Base-by-base conservation (phyloP, 495 filamentous ascomycete genomes). In the Lineolata rhizophorae region DNA sequence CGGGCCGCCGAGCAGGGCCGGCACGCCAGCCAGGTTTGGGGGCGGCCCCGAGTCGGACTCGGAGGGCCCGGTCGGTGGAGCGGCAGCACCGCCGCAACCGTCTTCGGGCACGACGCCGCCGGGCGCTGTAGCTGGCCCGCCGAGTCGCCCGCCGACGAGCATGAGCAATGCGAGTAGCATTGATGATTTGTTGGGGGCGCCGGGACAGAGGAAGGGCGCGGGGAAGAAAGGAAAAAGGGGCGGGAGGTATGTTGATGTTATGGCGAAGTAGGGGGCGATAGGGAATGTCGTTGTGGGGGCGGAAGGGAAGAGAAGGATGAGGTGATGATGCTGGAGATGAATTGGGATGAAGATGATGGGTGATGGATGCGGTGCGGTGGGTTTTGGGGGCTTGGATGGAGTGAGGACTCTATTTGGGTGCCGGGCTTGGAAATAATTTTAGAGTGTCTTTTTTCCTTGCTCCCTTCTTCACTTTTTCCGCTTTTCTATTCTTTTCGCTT, bases 191-290 rank as follows among this genome's bases (percentile, higher is more conserved):
- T 54, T 84, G 22, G 76, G 72, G 2, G 67, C 74, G 25, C 67
- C 80, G 5, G 56, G 57, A 18, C 66, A 65, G 14, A 64, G 75
- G 46, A 81, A 76, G 45, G 70, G 66, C 0, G 60, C 63, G 14
- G 56, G 60, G n/a, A 80, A 67, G 56, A 74, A 72, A 46, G 64
- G 65, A 42, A 79, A 79, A 60, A 91, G 78, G 59, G 70, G 71
- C 2, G 69, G 77, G 27, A 55, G 77, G 18, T 94, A 94, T 63
- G 66, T 94, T 15, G 83, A 94, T 63, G 79, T 92, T 36, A 92
- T 94, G 83, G 76, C 71, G 27, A n/a, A n/a, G n/a, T n/a, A n/a
- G n/a, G n/a, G n/a, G n/a, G n/a, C n/a, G n/a, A n/a, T n/a, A n/a
- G n/a, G n/a, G n/a, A n/a, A n/a, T n/a, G n/a, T n/a, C n/a, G n/a